Evolutionary conservation across 2,329 filamentous ascomycete species (phyloP).

Genomic region (Aspergillus bombycis): DNA sequence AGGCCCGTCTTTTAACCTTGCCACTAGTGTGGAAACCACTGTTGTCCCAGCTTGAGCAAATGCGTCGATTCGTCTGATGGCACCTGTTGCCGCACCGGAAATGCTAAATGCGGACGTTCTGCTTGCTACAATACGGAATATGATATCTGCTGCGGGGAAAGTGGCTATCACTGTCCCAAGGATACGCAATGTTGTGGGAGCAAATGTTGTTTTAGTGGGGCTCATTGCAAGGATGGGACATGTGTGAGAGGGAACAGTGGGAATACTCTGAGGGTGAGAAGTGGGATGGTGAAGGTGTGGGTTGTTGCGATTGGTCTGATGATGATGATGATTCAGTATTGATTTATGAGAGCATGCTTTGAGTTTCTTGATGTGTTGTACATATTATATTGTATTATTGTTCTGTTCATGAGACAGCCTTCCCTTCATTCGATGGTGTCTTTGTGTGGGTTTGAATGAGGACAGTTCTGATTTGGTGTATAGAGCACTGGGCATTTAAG

Average conservation of each 20-base stretch:
- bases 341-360: neutral
- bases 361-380: neutral
- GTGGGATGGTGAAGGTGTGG: neutral
- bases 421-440: neutral
- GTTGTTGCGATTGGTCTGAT: neutral
- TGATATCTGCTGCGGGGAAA: neutral
- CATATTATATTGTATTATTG: neutral
- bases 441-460: neutral
- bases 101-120: neutral
- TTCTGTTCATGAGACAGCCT: neutral
- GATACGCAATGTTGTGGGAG: neutral
- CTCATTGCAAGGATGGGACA: neutral
- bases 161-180: neutral
- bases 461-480: neutral
- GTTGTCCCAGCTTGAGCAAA: neutral
- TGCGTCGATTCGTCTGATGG: neutral
- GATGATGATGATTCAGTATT: neutral
- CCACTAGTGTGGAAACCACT: neutral
- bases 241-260: neutral
- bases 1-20: neutral
- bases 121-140: neutral
- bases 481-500: neutral
- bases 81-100: neutral
- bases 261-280: neutral
- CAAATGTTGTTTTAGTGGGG: neutral